phyloP scores from a whole-genome alignment of 495 filamentous ascomycete genomes.

The Paragyromitra xinjiangensis region DNA sequence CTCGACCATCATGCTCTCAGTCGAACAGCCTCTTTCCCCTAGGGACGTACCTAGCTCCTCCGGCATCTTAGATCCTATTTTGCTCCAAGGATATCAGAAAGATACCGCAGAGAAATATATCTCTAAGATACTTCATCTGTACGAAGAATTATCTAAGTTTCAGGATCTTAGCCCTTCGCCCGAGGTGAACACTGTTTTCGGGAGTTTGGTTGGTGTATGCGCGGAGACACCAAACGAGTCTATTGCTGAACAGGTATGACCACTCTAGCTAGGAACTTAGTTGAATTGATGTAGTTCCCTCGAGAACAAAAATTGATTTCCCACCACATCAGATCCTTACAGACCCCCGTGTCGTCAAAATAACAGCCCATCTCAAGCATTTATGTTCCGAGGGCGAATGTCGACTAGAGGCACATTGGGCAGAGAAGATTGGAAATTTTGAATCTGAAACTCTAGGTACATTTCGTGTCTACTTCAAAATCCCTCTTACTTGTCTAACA shows the following conservation, averaged over 20 bases:
- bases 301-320: neutral
- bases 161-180: slow-evolving; percentile 29
- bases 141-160: slow-evolving; percentile 8
- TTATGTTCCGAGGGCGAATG: slow-evolving; percentile 60
- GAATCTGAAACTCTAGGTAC: slow-evolving; percentile 10
- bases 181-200: slow-evolving; percentile 58
- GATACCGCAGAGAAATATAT: slow-evolving; percentile 16
- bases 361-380: slow-evolving; percentile 56
- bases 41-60: neutral
- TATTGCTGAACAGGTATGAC: slow-evolving; percentile 25
- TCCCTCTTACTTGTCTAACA: neutral
- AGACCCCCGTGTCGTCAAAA: slow-evolving; percentile 45
- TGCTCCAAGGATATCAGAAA: neutral
- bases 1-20: slow-evolving; percentile 1
- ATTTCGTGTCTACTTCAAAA: no score
- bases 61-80: neutral
- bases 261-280: neutral
- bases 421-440: slow-evolving; percentile 50
- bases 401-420: slow-evolving; percentile 60
- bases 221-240: slow-evolving; percentile 32
- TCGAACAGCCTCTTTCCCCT: slow-evolving; percentile 2
- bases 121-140: slow-evolving; percentile 12
- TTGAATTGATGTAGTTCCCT: neutral
- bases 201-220: slow-evolving; percentile 59
- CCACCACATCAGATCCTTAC: slow-evolving; percentile 53